Conservation (phyloP, 176 grass and related monocot genomes). For the Zea mays region Zm-B73-REFERENCE-NAM-5.0 NC_050096.1:89136001-89136500, state of each 20-base stretch:
- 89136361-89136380: constrained; percentile 36
- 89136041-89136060: neutral
- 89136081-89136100: constrained; percentile 15
- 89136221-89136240: constrained; percentile 37
- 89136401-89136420: neutral
- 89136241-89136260: constrained; percentile 58
- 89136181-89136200: constrained; percentile 11
- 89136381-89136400: constrained; percentile 16
- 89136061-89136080: neutral
- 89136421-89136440: neutral
- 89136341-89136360: constrained; percentile 49
- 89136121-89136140: neutral
- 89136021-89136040: neutral
- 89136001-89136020: neutral
- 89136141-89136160: constrained; percentile 34
- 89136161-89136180: constrained; percentile 37
- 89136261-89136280: constrained; percentile 96
- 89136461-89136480: neutral
- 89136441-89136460: neutral
- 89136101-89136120: constrained; percentile 30
- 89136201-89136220: constrained; percentile 68
- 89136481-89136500: neutral
- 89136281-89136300: constrained; percentile 79
- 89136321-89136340: constrained; percentile 50
- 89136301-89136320: constrained; percentile 72